phyloP scores from a whole-genome alignment of 768 basidiomycete species.

The Heimioporus sp. region DNA sequence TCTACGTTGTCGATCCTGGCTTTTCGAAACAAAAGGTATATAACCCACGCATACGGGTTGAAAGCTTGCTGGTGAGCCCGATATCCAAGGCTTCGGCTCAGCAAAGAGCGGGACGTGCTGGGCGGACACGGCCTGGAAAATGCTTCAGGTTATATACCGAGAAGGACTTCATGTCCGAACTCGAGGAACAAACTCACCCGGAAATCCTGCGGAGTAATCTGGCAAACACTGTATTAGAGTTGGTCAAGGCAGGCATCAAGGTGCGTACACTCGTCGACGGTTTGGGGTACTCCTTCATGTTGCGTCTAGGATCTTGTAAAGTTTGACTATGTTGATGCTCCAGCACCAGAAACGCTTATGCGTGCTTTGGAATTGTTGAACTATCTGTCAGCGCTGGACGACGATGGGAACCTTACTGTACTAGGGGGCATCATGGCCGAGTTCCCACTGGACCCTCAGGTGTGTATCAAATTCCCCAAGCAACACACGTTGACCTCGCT shows the following conservation, averaged over 20 bases:
- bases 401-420: constrained; percentile 87
- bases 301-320: constrained; percentile 63
- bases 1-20: constrained; percentile 98
- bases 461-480: constrained; percentile 28
- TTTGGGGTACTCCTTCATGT: neutral
- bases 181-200: constrained; percentile 97
- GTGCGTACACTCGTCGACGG: constrained; percentile 30
- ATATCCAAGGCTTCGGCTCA: constrained; percentile 97
- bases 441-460: constrained; percentile 98
- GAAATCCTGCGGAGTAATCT: constrained; percentile 94
- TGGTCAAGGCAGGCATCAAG: constrained; percentile 93
- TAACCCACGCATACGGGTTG: constrained; percentile 95
- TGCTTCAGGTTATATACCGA: constrained; percentile 97
- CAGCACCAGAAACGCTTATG: constrained; percentile 96
- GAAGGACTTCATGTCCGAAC: constrained; percentile 92
- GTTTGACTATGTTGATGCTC: constrained; percentile 91
- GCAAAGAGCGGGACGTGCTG: constrained; percentile 94
- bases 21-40: constrained; percentile 99
- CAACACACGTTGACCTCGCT: neutral
- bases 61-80: constrained; percentile 88
- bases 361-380: constrained; percentile 93
- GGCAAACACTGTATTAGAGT: constrained; percentile 88
- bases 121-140: constrained; percentile 93
- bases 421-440: constrained; percentile 94
- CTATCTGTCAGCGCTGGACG: constrained; percentile 88